A percentile compares a stretch with the other conserved stretches of the same genome.
phyloP scores from a whole-genome alignment of 1,284 basidiomycete species.

The Ganoderma sinense region DNA sequence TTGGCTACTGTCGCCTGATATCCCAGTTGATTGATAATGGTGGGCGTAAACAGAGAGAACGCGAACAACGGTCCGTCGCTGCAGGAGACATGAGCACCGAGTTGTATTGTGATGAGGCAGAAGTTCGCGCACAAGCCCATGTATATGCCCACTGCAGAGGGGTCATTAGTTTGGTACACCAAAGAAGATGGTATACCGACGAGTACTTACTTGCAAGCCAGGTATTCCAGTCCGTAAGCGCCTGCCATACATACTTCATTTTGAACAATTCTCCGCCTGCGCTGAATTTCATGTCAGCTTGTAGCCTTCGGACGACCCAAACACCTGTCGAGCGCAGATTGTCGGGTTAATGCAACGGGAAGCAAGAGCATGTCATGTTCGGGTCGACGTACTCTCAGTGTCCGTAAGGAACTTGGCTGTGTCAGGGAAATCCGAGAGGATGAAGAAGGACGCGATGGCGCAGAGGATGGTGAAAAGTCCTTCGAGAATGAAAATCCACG shows the following conservation, averaged over 20 bases:
- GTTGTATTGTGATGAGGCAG: no score
- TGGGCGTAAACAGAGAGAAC: constrained; percentile 63
- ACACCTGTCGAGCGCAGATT: constrained; percentile 40
- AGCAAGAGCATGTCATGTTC: background rate
- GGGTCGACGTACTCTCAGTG: constrained; percentile 48
- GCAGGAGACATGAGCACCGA: background rate
- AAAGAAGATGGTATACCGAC: background rate
- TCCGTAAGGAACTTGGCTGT: constrained; percentile 62
- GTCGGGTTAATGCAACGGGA: background rate
- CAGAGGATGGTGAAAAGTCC: constrained; percentile 71
- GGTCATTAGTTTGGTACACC: constrained; percentile 6
- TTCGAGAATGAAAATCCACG: constrained; percentile 83
- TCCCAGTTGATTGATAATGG: constrained; percentile 58
- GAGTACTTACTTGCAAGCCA: constrained; percentile 51
- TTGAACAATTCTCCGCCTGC: constrained; percentile 58
- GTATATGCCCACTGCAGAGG: constrained; percentile 50
- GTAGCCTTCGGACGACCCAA: constrained; percentile 55
- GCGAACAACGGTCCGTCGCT: constrained; percentile 61
- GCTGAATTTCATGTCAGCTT: constrained; percentile 55
- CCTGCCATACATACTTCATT: constrained; percentile 53
- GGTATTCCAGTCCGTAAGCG: constrained; percentile 60
- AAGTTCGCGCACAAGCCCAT: constrained; percentile 50
- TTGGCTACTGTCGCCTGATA: constrained; percentile 60
- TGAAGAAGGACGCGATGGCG: constrained; percentile 58
- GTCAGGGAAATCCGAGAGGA: constrained; percentile 67